These are phyloP conservation scores for Sporothrix protearum DNA, from an alignment of 2,329 filamentous ascomycete species.

Conservation along the genomic window DNA sequence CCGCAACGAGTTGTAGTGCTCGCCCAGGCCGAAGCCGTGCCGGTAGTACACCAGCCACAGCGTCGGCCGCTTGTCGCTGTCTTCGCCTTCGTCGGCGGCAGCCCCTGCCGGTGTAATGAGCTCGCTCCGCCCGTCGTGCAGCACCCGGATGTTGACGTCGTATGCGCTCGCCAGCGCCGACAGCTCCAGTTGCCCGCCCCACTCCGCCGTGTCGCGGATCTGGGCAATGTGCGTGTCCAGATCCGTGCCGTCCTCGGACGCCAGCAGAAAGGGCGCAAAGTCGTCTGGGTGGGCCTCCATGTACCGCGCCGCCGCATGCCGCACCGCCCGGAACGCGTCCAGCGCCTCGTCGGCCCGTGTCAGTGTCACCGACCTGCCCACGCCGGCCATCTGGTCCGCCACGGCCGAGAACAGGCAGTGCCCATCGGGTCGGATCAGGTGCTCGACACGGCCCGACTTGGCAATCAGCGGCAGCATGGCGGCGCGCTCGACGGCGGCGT, in stretches of 20 bases:
- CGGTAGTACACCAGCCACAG: slow-evolving; percentile 95
- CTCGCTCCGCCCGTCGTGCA: slow-evolving; percentile 80
- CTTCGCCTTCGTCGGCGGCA: slow-evolving; percentile 36
- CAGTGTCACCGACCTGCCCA: slow-evolving; percentile 40
- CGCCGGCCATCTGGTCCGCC: slow-evolving; percentile 70
- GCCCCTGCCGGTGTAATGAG: slow-evolving; percentile 59
- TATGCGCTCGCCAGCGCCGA: slow-evolving; percentile 79
- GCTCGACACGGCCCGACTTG: slow-evolving; percentile 63
- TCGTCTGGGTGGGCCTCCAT: slow-evolving; percentile 72
- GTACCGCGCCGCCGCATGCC: slow-evolving; percentile 70
- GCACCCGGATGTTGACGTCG: slow-evolving; percentile 72
- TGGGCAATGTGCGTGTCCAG: slow-evolving; percentile 68
- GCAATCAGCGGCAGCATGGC: slow-evolving; percentile 67
- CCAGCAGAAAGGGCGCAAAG: slow-evolving; percentile 66
- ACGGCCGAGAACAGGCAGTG: slow-evolving; percentile 93
- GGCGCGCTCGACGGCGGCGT: slow-evolving; percentile 64
- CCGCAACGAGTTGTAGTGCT: slow-evolving; percentile 92
- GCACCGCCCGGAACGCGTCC: slow-evolving; percentile 60
- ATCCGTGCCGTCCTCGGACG: slow-evolving; percentile 37
- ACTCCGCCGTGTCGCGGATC: slow-evolving; percentile 85
- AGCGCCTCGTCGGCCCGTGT: slow-evolving; percentile 32
- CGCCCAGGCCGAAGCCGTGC: slow-evolving; percentile 88
- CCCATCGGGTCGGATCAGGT: slow-evolving; percentile 81
- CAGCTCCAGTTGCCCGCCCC: slow-evolving; percentile 92
- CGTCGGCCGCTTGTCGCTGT: slow-evolving; percentile 45